Evolutionary conservation across 495 filamentous ascomycete species (phyloP), one percentile per base, ranked within the genome.

Genomic region (Annulohypoxylon stygium): DNA sequence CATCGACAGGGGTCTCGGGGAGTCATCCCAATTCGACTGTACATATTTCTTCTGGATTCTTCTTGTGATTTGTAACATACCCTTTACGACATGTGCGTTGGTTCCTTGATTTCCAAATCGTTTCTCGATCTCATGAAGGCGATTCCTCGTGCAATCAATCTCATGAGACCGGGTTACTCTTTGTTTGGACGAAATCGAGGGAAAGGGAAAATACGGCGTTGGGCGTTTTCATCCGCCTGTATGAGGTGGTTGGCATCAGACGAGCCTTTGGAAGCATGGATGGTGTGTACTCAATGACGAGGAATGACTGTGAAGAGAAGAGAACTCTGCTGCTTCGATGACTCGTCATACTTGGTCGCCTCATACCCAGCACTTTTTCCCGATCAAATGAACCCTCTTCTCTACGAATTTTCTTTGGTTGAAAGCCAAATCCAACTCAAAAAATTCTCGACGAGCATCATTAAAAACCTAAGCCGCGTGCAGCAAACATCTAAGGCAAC

Each of bases 41-140:
- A 79, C 73, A 79, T 79, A 78, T 76, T 55, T 57, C 50, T 71
- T 61, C 64, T 75, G 77, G 77, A 77, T 77, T 74, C 65, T 72
- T 69, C 61, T 72, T 59, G 62, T 51, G 63, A 72, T 75, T 76
- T 79, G 77, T 79, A 79, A 71, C 77, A 79, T 79, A 79, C 69
- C 75, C 77, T 61, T 70, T 66, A 63, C 67, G 75, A 72, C 61
- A 73, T 77, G 47, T 68, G 51, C 37, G 60, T 72, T 71, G 66
- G 64, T 69, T 71, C 61, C 55, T 71, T 67, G 73, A 54, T 71
- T 73, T 58, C 62, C 41, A 67, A 60, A 50, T 68, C 61, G 50
- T 67, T 67, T 67, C 37, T 64, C 71, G 58, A 73, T 69, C 73
- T 77, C 70, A 41, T 51, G 67, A 33, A 61, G 59, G 65, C 64